Base-by-base conservation (phyloP, 1,284 basidiomycete genomes). In the Fomitopsis betulina region DNA sequence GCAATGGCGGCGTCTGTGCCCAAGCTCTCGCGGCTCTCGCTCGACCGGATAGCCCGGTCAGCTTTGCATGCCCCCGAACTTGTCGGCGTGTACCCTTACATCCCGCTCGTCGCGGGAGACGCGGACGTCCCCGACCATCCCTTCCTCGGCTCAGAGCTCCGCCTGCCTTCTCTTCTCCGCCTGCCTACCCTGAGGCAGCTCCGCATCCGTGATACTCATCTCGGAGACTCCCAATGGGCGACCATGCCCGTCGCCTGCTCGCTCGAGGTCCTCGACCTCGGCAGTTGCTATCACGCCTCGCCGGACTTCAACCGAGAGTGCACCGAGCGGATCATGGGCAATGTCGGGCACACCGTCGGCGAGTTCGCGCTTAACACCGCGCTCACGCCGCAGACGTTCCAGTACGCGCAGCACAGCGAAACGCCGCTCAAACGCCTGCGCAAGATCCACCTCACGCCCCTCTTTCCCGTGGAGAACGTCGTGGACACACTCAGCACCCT, bases 1-100 rank as follows among this genome's bases (percentile, higher is more conserved):
- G 80, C 82, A 13, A 83, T 90, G 58, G 87, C 87, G 0, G 81
- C 82, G 6, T 81, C 83, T 2, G 70, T 85, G 2, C 82, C 82
- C 10, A 71, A 74, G 60, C 79, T 90, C 32, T 69, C 79, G 60
- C 75, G 80, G 55, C 78, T 90, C 55, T 76, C 79, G 13, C 74
- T 90, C 23, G 80, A 85, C 43, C 81, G 81, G 65, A 79, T 90
- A 65, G 81, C 85, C 19, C 85, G 88, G 58, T 87, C 87, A 5
- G 73, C 75, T 38, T 60, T 85, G 27, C 84, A 87, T 67, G 83
- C 83, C 3, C 78, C 79, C 45, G 83, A 83, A 59, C 77, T 83
- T 50, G 68, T 76, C 61, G 79, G 79, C 8, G 74, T 74, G 21
- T 80, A 78, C 63, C 82, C 81, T 0, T 81, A 76, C 63, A 76